phyloP scores from a whole-genome alignment of 768 basidiomycete genomes.

The Boletellus ananiceps region DNA sequence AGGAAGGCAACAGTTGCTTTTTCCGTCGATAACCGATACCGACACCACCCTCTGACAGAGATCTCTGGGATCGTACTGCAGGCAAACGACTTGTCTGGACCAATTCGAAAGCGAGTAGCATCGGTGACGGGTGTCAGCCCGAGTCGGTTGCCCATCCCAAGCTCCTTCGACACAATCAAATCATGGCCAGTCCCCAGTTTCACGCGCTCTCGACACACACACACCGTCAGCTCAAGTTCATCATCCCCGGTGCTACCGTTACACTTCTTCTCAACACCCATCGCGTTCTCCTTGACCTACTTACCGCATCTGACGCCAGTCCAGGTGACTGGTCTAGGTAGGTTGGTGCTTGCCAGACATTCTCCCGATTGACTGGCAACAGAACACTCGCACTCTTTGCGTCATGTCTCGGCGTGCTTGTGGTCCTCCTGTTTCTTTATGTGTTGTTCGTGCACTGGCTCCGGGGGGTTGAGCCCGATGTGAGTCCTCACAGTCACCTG shows the following conservation, averaged over 20 bases:
- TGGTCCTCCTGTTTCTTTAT: slow-evolving; percentile 67
- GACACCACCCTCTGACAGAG: no score
- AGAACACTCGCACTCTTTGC: slow-evolving; percentile 54
- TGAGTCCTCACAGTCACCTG: slow-evolving; percentile 33
- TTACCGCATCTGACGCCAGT: slow-evolving; percentile 27
- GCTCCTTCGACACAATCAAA: neutral
- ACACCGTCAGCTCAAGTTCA: slow-evolving; percentile 67
- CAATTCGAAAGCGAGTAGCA: slow-evolving; percentile 2
- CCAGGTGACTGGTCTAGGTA: slow-evolving; percentile 52
- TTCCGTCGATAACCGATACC: neutral
- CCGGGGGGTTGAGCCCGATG: slow-evolving; percentile 64
- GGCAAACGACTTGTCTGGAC: neutral
- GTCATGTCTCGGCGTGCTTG: slow-evolving; percentile 53
- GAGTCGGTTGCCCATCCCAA: neutral
- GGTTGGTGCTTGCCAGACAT: neutral
- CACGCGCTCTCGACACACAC: slow-evolving; percentile 44
- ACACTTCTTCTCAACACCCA: slow-evolving; percentile 62
- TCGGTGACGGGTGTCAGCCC: slow-evolving; percentile 6
- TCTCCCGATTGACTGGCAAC: slow-evolving; percentile 7
- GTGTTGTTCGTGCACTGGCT: slow-evolving; percentile 64
- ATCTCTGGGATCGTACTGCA: no score
- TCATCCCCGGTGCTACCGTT: slow-evolving; percentile 61
- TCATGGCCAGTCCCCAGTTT: slow-evolving; percentile 19
- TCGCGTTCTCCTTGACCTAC: slow-evolving; percentile 43
- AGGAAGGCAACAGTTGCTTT: neutral